Evolutionary conservation across 805 yeast genomes (phyloP), one percentile per base, ranked within the genome.

Genomic region (Sugiyamaella chiloensis): DNA sequence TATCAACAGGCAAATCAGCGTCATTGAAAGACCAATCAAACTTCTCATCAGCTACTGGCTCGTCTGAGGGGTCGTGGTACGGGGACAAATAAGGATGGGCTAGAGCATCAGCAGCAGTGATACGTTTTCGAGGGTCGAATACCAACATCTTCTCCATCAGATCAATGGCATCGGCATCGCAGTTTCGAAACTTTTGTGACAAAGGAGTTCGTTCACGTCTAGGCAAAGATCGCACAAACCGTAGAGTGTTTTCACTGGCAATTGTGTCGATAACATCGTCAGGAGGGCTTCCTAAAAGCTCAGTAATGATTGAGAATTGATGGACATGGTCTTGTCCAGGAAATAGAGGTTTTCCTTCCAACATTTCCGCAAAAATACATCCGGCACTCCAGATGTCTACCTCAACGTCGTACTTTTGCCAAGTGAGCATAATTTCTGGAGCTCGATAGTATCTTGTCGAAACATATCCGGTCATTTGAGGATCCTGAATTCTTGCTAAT

Each of bases 301-400:
- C 99, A 8, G 99, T 93, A 58, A 93, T 93, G 62, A 93, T 93
- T 31, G 95, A 85, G 64, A 93, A 93, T 73, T 93, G 99, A 68
- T 93, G 96, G 47, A 93, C 97, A 64, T 93, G 99, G 66, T 95
- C 99, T 64, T 87, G 88, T 42, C 99, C 99, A 0, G 99, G 99
- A 76, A 91, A 91, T 39, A 91, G 74, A 1, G 99, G 98, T 66
- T 87, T 88, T 7, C 96, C 96, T 65, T 90, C 96, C 56, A 91
- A 85, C 96, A 91, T 91, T 66, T 91, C 99, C 6, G 97, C 93
- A 61, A 91, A 86, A 49, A 91, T 90, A 70, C 99, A 91, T 19
- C 96, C 99, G 8, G 95, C 96, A 19, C 95, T 85, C 99, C 99
- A 91, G 59, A 91, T 87, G 67, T 91, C 99, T 31, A 91, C 98